These are phyloP conservation scores for Cordyceps cicadae DNA, from an alignment of 2,329 filamentous ascomycete genomes.

Conservation along the genomic window DNA sequence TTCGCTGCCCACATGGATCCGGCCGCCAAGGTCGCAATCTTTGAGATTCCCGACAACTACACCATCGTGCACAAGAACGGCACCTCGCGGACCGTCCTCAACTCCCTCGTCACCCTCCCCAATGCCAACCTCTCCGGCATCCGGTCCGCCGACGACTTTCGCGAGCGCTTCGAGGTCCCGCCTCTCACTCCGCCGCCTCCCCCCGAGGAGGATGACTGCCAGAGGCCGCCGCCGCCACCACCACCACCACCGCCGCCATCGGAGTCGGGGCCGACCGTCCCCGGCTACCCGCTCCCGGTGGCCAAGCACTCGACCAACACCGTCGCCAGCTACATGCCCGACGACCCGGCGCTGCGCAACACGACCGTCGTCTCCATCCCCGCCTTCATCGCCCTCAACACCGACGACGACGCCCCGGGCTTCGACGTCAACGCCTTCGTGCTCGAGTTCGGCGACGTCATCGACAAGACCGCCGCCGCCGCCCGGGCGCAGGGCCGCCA, in stretches of 20 bases:
- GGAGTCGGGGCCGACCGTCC: slow-evolving; percentile 3
- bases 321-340: slow-evolving; percentile 22
- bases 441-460: slow-evolving; percentile 32
- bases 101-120: neutral
- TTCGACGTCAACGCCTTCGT: slow-evolving; percentile 18
- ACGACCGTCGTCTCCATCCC: slow-evolving; percentile 20
- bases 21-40: neutral
- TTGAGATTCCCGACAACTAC: slow-evolving; percentile 4
- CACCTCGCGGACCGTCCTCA: neutral
- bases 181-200: neutral
- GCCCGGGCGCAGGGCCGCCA: slow-evolving; percentile 40
- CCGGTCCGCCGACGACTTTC: neutral
- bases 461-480: slow-evolving; percentile 14
- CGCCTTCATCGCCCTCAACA: slow-evolving; percentile 12
- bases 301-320: slow-evolving; percentile 17
- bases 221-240: neutral
- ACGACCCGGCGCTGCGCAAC: slow-evolving; percentile 16
- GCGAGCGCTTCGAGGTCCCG: neutral
- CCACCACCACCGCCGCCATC: neutral
- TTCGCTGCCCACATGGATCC: neutral
- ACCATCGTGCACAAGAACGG: slow-evolving; percentile 8
- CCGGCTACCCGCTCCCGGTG: slow-evolving; percentile 20
- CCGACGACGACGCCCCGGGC: neutral
- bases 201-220: neutral
- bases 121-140: neutral